These are phyloP conservation scores for Jatropha podagrica DNA, from an alignment of 441 rosid genomes.

Conservation along the genomic window DNA sequence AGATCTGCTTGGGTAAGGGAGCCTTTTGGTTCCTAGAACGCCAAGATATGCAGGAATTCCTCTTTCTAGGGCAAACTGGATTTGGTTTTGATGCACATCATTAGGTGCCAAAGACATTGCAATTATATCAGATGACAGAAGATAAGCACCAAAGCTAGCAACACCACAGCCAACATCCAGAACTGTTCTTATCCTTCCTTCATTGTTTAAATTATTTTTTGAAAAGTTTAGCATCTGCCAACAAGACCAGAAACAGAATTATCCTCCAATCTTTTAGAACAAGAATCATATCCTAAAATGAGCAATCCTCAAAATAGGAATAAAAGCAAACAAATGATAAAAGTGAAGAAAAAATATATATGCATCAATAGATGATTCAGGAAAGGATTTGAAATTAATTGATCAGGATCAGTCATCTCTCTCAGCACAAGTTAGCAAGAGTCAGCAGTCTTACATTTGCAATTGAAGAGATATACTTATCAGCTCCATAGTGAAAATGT, in stretches of 20 bases:
- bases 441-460: conserved; percentile 68
- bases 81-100: conserved; percentile 99
- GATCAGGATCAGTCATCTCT: background rate
- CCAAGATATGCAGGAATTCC: conserved; percentile 99
- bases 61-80: conserved; percentile 96
- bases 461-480: conserved; percentile 87
- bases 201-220: conserved; percentile 64
- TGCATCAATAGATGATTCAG: background rate
- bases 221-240: conserved; percentile 95
- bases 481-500: conserved; percentile 99
- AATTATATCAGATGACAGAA: conserved; percentile 78
- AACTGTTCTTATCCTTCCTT: conserved; percentile 80
- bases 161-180: conserved; percentile 99
- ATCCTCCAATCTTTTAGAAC: conserved; percentile 1
- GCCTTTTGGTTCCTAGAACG: conserved; percentile 93
- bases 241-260: conserved; percentile 2
- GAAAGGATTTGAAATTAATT: background rate
- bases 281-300: background rate
- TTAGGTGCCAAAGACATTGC: conserved; percentile 96
- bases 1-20: conserved; percentile 99
- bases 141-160: conserved; percentile 97
- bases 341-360: background rate
- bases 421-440: background rate
- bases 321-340: background rate
- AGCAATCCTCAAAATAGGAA: background rate